Evolutionary conservation across 495 filamentous ascomycete genomes (phyloP).

Genomic region (Podospora comata): DNA sequence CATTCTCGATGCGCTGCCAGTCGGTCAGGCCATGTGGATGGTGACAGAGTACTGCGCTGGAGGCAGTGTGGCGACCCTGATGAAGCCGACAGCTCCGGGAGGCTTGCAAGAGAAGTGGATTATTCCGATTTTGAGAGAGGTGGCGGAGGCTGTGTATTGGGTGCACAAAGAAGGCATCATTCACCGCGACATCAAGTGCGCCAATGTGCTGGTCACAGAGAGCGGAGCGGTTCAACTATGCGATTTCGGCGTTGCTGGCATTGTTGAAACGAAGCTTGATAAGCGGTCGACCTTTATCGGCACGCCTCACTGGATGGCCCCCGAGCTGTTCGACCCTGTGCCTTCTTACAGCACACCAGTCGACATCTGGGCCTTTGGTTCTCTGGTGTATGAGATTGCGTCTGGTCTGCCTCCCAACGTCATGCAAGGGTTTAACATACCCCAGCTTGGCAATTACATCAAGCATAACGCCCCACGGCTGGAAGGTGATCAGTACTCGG

Average conservation of each 20-base stretch:
- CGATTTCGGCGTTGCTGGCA: slow-evolving; percentile 91
- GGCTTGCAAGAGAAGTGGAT: slow-evolving; percentile 88
- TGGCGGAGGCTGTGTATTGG: slow-evolving; percentile 77
- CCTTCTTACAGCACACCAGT: slow-evolving; percentile 65
- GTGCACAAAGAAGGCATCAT: slow-evolving; percentile 92
- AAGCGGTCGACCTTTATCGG: slow-evolving; percentile 93
- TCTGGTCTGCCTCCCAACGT: slow-evolving; percentile 78
- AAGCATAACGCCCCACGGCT: slow-evolving; percentile 64
- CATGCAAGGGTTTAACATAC: slow-evolving; percentile 46
- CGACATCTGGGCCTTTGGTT: slow-evolving; percentile 95
- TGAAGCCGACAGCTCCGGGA: slow-evolving; percentile 60
- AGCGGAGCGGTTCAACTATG: slow-evolving; percentile 84
- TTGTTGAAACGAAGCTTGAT: slow-evolving; percentile 76
- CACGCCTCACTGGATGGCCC: slow-evolving; percentile 96
- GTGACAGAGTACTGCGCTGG: slow-evolving; percentile 94
- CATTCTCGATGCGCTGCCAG: slow-evolving; percentile 79
- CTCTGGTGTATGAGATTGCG: slow-evolving; percentile 86
- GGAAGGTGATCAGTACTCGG: slow-evolving; percentile 71
- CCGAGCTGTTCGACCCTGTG: slow-evolving; percentile 66
- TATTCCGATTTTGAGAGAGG: slow-evolving; percentile 82
- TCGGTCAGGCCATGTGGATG: slow-evolving; percentile 90
- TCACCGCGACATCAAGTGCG: slow-evolving; percentile 94
- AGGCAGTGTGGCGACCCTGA: slow-evolving; percentile 87
- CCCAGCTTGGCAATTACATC: slow-evolving; percentile 58
- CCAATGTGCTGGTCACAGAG: slow-evolving; percentile 88